phyloP scores from a whole-genome alignment of 2,329 filamentous ascomycete species.

The Alternaria viburni region DNA sequence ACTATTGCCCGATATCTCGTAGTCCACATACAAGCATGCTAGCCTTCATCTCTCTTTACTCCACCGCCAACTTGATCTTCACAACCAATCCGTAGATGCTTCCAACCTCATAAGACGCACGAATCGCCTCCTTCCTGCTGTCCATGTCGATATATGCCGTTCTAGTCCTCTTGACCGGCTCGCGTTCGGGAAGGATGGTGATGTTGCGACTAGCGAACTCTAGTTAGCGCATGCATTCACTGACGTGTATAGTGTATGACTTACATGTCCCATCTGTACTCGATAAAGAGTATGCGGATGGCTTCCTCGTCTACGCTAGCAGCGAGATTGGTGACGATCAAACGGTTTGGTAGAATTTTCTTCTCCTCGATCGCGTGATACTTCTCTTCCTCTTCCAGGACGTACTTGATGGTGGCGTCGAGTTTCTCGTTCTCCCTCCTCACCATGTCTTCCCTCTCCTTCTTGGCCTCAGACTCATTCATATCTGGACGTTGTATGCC shows the following conservation, averaged over 20 bases:
- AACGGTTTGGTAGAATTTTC: constrained; percentile 11
- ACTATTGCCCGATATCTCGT: not conserved
- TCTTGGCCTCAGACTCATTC: constrained; percentile 9
- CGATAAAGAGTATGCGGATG: constrained; percentile 19
- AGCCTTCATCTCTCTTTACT: not conserved
- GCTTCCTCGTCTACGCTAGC: constrained; percentile 26
- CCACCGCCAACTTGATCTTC: constrained; percentile 16
- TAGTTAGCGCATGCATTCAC: not conserved
- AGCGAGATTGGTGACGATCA: constrained; percentile 38
- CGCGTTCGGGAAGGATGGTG: constrained; percentile 21
- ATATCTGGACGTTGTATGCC: constrained; percentile 4
- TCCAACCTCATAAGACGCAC: constrained; percentile 16
- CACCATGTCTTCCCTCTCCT: constrained; percentile 14
- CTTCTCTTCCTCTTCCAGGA: constrained; percentile 14
- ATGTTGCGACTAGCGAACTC: constrained; percentile 19
- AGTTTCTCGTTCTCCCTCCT: constrained; percentile 14
- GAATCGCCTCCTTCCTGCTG: constrained; percentile 18
- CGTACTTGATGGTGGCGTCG: constrained; percentile 11
- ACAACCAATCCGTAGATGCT: constrained; percentile 27
- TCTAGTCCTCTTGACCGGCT: constrained; percentile 28
- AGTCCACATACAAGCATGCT: not conserved
- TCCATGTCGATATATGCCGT: constrained; percentile 31
- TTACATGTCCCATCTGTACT: constrained; percentile 26
- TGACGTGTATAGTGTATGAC: not conserved
- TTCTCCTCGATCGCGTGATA: constrained; percentile 15